Evolutionary conservation across 1,139 yeast species (phyloP), one percentile per base, ranked within the genome.

Genomic region (Maudiozyma humilis): DNA sequence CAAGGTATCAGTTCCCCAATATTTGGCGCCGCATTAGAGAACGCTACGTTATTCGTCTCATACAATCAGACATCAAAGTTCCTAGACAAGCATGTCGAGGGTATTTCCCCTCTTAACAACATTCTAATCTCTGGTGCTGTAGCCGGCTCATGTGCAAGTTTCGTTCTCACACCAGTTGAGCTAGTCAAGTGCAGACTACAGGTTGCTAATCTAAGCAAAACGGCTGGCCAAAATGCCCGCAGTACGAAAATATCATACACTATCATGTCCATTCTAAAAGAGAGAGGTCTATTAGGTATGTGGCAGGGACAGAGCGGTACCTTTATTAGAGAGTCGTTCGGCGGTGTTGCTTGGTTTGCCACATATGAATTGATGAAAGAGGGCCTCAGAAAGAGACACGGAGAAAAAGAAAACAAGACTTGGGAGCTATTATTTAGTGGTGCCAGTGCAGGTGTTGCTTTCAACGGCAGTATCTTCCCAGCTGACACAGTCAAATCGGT

Each of bases 261-360:
- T 4, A 65, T 82, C 23, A 56, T 57, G 41, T 63, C 67, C 3
- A 70, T 82, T 0, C 54, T 75, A 20, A 55, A 53, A 12, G 62
- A 66, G 3, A 70, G 75, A 14, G 96, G 96, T 0, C 10, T 85
- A 0, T 44, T 48, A 14, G 85, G 85, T 1, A 67, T 81, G 48
- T 89, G 96, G 96, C 77, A 76, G 48, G 97, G 97, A 1, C 88
- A 88, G 52, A 69, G 79, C 1, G 82, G 94, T n/a, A 89, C 97
- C 0, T 66, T 87, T 45, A 51, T 85, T 2, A 73, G 97, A 55
- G 97, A 89, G 62, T 74, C 86, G 32, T 81, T 88, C 20, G 97
- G 97, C 5, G 85, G 96, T 1, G 86, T 95, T 3, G 79, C 91
- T 2, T 89, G 96, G 96, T 89, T 89, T 65, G 93, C 95, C 0